These are phyloP conservation scores for Aspergillus japonicus DNA, from an alignment of 2,329 filamentous ascomycete species.

Conservation along the genomic window DNA sequence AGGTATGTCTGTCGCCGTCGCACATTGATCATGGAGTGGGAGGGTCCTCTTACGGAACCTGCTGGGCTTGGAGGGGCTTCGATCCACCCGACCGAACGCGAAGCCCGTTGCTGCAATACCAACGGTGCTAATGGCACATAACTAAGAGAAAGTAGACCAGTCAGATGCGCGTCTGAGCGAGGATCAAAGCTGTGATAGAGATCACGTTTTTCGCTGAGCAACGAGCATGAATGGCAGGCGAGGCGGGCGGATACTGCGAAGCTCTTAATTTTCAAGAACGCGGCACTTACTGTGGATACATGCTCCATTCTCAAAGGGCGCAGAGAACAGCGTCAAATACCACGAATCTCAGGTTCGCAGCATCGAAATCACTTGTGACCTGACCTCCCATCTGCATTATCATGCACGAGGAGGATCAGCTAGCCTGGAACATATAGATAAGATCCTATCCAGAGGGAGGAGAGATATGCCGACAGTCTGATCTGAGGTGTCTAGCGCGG, in stretches of 20 bases:
- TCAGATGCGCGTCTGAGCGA: neutral
- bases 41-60: constrained; percentile 28
- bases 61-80: constrained; percentile 31
- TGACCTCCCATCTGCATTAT: constrained; percentile 36
- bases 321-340: constrained; percentile 31
- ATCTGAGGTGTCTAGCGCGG: neutral
- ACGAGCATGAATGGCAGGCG: neutral
- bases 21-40: constrained; percentile 21
- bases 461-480: neutral
- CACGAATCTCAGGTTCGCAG: constrained; percentile 34
- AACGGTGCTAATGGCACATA: constrained; percentile 64
- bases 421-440: constrained; percentile 20
- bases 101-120: constrained; percentile 60
- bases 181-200: neutral
- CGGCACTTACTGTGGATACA: constrained; percentile 39
- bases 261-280: neutral
- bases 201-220: neutral
- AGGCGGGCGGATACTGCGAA: neutral
- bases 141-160: constrained; percentile 37
- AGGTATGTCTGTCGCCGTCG: constrained; percentile 14
- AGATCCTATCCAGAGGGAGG: neutral
- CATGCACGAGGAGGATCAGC: constrained; percentile 22
- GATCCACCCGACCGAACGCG: constrained; percentile 55
- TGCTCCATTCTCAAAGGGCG: constrained; percentile 40
- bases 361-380: constrained; percentile 30